A percentile compares a stretch with the other conserved stretches of the same genome.
Conservation (phyloP, 148 eudicot genomes). For the Fagopyrum esculentum region DNA sequence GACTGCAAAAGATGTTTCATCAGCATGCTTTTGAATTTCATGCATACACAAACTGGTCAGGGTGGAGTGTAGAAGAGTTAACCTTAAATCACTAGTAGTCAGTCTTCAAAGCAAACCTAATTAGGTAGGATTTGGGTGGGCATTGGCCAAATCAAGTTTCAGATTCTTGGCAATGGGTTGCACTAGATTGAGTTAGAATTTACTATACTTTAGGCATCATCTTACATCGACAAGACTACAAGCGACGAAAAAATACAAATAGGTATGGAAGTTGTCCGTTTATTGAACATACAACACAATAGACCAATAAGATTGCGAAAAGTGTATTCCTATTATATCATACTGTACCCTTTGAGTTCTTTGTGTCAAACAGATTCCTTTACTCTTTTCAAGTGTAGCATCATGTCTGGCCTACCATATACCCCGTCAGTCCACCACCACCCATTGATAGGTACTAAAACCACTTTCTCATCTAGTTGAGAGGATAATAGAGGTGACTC, state of each 20-base stretch:
- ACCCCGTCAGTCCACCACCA: not conserved
- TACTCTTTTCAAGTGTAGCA: not conserved
- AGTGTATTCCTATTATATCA: not conserved
- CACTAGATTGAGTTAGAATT: not conserved
- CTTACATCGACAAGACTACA: not conserved
- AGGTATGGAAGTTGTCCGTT: not conserved
- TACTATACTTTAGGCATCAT: not conserved
- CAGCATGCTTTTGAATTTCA: no score
- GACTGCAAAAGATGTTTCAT: no score
- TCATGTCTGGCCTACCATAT: not conserved
- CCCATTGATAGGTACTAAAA: not conserved
- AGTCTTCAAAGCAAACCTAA: not conserved
- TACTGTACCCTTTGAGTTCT: not conserved
- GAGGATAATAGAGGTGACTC: not conserved
- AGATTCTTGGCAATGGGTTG: no score
- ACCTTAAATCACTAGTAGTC: not conserved
- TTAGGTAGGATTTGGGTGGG: not conserved
- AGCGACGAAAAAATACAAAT: not conserved
- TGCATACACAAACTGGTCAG: not conserved
- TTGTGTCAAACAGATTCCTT: not conserved
- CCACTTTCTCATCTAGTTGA: not conserved
- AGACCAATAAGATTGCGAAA: not conserved
- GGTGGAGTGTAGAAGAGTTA: not conserved
- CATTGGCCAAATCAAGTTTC: not conserved
- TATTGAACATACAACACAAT: not conserved